Evolutionary conservation across 371 early-diverging fungal genomes (phyloP).

Genomic region (Apophysomyces sp.): DNA sequence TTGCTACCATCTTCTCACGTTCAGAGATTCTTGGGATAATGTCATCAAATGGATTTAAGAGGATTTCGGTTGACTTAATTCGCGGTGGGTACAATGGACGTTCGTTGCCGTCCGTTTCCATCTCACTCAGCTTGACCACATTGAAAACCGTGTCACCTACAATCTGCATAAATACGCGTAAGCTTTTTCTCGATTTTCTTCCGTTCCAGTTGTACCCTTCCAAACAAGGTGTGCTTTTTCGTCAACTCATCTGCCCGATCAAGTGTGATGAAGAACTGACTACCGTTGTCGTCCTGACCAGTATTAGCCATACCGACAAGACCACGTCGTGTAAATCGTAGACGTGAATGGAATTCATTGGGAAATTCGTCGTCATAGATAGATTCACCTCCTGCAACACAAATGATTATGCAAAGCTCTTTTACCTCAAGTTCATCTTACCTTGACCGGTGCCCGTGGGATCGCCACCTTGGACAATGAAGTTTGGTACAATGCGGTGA

Average conservation of each 20-base stretch:
- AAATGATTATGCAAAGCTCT: background rate
- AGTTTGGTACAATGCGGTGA: slow-evolving; percentile 85
- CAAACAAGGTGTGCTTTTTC: slow-evolving; percentile 89
- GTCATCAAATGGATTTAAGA: slow-evolving; percentile 91
- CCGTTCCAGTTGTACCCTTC: slow-evolving; percentile 55
- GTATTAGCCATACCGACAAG: slow-evolving; percentile 91
- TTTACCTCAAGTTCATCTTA: slow-evolving; percentile 18
- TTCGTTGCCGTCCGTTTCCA: slow-evolving; percentile 79
- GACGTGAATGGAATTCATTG: slow-evolving; percentile 90
- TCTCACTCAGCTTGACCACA: slow-evolving; percentile 81
- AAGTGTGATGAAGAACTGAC: slow-evolving; percentile 95
- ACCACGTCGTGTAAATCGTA: slow-evolving; percentile 88
- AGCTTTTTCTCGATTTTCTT: background rate
- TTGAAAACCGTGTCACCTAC: slow-evolving; percentile 93
- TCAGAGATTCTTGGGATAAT: slow-evolving; percentile 81
- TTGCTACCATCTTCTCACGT: slow-evolving; percentile 48
- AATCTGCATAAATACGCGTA: slow-evolving; percentile 48
- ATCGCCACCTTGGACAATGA: slow-evolving; percentile 98
- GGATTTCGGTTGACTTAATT: slow-evolving; percentile 66
- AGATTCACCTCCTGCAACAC: slow-evolving; percentile 79
- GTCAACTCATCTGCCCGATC: slow-evolving; percentile 85
- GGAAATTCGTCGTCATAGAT: slow-evolving; percentile 83
- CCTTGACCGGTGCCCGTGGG: slow-evolving; percentile 83
- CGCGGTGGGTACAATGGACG: slow-evolving; percentile 80
- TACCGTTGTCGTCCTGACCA: slow-evolving; percentile 75